Evolutionary conservation across 75 land plant genomes (phyloP).

Genomic region (Isoetes taiwanensis): DNA sequence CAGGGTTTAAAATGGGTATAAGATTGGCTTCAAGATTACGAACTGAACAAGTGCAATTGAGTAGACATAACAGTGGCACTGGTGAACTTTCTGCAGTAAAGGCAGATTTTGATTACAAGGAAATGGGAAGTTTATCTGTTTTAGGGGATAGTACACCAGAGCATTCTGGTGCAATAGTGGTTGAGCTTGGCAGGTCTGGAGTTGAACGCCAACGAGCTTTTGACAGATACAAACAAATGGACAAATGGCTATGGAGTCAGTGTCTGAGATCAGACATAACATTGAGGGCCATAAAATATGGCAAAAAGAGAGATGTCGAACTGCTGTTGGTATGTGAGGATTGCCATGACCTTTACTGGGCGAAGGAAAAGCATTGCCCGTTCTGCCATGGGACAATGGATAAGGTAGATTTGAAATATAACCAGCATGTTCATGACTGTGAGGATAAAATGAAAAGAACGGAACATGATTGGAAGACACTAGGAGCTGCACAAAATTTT

Average conservation of each 20-base stretch:
- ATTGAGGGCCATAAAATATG: slow-evolving; percentile 32
- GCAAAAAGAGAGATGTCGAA: slow-evolving; percentile 44
- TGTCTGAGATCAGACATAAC: slow-evolving; percentile 25
- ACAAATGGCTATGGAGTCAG: slow-evolving; percentile 71
- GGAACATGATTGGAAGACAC: slow-evolving; percentile 19
- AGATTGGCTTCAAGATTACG: slow-evolving; percentile 10
- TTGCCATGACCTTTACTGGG: slow-evolving; percentile 42
- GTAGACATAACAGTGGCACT: neutral
- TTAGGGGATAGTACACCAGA: slow-evolving; percentile 21
- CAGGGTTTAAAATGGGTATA: slow-evolving; percentile 44
- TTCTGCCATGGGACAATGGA: slow-evolving; percentile 54
- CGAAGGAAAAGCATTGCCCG: slow-evolving; percentile 52
- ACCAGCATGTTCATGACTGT: slow-evolving; percentile 37
- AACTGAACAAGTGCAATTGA: slow-evolving; percentile 1
- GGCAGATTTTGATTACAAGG: slow-evolving; percentile 11
- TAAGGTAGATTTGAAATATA: slow-evolving; percentile 16
- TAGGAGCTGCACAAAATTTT: slow-evolving; percentile 18
- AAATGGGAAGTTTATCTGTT: slow-evolving; percentile 17
- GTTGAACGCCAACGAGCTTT: slow-evolving; percentile 35
- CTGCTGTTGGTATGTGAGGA: slow-evolving; percentile 38
- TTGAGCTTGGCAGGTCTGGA: slow-evolving; percentile 51
- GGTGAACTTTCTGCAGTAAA: slow-evolving; percentile 16
- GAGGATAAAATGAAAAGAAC: slow-evolving; percentile 25
- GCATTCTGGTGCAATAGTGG: slow-evolving; percentile 38
- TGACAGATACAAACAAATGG: slow-evolving; percentile 48